A percentile compares a stretch with the other conserved stretches of the same genome.
phyloP scores from a whole-genome alignment of 306 rosid species.

The Delonix regia region DNA sequence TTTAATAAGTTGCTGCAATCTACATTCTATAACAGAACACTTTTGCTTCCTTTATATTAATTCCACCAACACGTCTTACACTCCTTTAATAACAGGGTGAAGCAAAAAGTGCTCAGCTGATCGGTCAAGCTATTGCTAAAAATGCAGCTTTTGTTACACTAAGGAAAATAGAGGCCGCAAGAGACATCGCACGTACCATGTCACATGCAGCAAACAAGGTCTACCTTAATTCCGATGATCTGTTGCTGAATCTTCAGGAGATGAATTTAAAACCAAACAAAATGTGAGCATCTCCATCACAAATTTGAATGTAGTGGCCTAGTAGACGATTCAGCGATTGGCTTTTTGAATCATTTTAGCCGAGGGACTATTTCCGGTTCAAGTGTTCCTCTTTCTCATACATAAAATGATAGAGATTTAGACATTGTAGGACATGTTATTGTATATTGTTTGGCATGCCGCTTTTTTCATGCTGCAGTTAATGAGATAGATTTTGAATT shows the following conservation, averaged over 20 bases:
- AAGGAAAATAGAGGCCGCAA: constrained; percentile 91
- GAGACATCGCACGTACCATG: constrained; percentile 78
- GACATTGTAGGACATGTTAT: not conserved
- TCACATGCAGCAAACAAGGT: constrained; percentile 67
- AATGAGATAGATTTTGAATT: constrained; percentile 1
- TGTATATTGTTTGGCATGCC: not conserved
- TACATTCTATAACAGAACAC: not conserved
- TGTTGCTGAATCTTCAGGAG: constrained; percentile 81
- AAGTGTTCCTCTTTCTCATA: not conserved
- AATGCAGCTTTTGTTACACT: constrained; percentile 78
- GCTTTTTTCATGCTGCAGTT: not conserved
- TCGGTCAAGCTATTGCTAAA: constrained; percentile 80
- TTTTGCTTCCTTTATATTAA: not conserved
- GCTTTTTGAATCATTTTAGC: constrained; percentile 14
- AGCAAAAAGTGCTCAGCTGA: constrained; percentile 80
- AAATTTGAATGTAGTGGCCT: constrained; percentile 21
- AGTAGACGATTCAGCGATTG: not conserved
- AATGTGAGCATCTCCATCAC: constrained; percentile 28
- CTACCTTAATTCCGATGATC: constrained; percentile 68
- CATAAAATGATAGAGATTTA: constrained; percentile 2
- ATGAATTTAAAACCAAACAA: constrained; percentile 53
- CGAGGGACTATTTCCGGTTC: not conserved
- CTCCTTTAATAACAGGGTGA: constrained; percentile 60
- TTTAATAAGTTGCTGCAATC: constrained; percentile 20
- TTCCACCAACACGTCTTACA: not conserved